Percentiles rank a stretch among this genome's conserved stretches.
These are phyloP conservation scores for Fusarium oxysporum DNA, from an alignment of 2,329 filamentous ascomycete genomes.

Conservation along the genomic window DNA sequence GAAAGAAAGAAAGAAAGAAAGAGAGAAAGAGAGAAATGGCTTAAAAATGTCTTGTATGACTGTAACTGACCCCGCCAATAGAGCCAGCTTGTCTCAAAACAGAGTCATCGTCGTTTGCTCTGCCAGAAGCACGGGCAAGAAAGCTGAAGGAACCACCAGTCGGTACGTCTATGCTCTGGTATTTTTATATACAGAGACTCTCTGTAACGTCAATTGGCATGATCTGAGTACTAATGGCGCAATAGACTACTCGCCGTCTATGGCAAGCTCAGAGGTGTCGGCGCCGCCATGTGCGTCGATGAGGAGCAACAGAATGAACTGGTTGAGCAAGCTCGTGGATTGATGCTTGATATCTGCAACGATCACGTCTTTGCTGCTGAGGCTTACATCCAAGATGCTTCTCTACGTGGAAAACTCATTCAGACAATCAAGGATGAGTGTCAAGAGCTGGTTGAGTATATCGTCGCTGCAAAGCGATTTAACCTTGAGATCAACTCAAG, in stretches of 20 bases:
- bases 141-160: slow-evolving; percentile 94
- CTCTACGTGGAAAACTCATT: slow-evolving; percentile 69
- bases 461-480: slow-evolving; percentile 72
- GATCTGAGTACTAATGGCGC: not conserved
- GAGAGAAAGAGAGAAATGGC: not conserved
- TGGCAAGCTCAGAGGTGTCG: slow-evolving; percentile 66
- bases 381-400: slow-evolving; percentile 67
- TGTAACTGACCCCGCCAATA: slow-evolving; percentile 41
- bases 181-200: not conserved
- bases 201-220: not conserved
- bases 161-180: slow-evolving; percentile 68
- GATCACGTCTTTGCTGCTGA: slow-evolving; percentile 84
- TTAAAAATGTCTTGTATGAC: slow-evolving; percentile 26
- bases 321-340: slow-evolving; percentile 73
- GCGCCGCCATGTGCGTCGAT: slow-evolving; percentile 64
- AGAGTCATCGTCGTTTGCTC: slow-evolving; percentile 95
- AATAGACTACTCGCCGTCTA: slow-evolving; percentile 69
- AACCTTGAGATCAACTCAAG: slow-evolving; percentile 81
- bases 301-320: slow-evolving; percentile 62
- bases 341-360: slow-evolving; percentile 83
- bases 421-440: slow-evolving; percentile 82
- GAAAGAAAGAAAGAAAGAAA: not conserved
- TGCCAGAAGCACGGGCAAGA: slow-evolving; percentile 92
- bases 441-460: slow-evolving; percentile 80
- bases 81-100: slow-evolving; percentile 69